Conservation (phyloP, 2,329 filamentous ascomycete species). For the Xylaria sp. region DNA sequence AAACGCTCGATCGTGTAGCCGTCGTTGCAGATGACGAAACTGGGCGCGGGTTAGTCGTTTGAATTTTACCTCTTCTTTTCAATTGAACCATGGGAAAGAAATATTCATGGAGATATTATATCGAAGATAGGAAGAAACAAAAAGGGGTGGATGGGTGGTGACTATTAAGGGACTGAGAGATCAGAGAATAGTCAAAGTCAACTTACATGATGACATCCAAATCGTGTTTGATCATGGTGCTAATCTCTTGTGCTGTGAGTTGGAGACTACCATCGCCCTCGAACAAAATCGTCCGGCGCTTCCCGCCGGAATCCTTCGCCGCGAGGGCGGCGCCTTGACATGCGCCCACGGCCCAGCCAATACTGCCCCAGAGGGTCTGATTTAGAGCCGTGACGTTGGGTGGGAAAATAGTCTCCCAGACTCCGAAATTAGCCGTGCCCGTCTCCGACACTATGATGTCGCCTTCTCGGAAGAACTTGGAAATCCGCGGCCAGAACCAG, state of each 20-base stretch:
- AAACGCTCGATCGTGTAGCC: constrained; percentile 90
- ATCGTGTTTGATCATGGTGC: constrained; percentile 80
- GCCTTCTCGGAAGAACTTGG: constrained; percentile 74
- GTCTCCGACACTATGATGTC: constrained; percentile 90
- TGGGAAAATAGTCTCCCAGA: constrained; percentile 86
- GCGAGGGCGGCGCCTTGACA: constrained; percentile 76
- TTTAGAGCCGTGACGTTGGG: constrained; percentile 80
- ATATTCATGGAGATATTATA: not conserved
- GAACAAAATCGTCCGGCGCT: constrained; percentile 78
- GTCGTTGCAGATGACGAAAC: constrained; percentile 86
- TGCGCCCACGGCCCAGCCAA: constrained; percentile 69
- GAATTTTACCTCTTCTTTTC: not conserved
- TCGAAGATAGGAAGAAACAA: not conserved
- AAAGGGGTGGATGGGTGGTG: not conserved
- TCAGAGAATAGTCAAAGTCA: not conserved
- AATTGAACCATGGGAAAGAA: not conserved
- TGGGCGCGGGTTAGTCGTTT: constrained; percentile 43
- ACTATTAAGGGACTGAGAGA: not conserved
- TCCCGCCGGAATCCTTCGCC: constrained; percentile 68
- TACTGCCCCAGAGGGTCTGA: constrained; percentile 79
- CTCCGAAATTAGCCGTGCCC: constrained; percentile 87
- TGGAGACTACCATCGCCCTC: constrained; percentile 92
- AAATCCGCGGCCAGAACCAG: constrained; percentile 81
- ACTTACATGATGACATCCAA: constrained; percentile 80
- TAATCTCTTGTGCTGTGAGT: constrained; percentile 83